Evolutionary conservation across 1,139 yeast genomes (phyloP), one percentile per base, ranked within the genome.

Genomic region (Yamadazyma aaseri): DNA sequence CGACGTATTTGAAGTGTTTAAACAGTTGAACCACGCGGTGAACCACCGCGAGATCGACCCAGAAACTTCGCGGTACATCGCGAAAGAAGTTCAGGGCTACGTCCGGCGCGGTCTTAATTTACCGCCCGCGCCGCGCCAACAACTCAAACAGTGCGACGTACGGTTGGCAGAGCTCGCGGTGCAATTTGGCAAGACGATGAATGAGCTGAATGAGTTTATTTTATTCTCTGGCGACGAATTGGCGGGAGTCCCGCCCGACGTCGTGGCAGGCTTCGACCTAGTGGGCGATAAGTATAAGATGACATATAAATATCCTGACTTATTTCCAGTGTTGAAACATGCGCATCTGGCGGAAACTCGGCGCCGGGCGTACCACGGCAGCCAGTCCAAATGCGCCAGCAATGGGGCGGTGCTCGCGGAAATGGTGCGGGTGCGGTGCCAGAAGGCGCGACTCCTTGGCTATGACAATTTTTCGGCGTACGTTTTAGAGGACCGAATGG

Each of bases 241-340:
- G 29, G 76, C 68, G 5, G 96, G 96, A 24, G 82, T 86, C 26
- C 90, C 95, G 4, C 70, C 71, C 28, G 77, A 77, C 41, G 75
- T 76, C 1, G 46, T 82, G 41, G 70, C 66, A 16, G 83, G 74
- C 50, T 83, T 80, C 50, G 81, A 76, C 36, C 57, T 60, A 40
- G 55, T 61, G 12, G 73, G 63, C 10, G 69, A 62, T 29, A 73
- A 72, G 50, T 71, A 61, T 51, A 81, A 81, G 53, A 81, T 86
- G 66, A 81, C 94, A 3, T 86, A 75, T 65, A 84, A 86, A 55
- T 83, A 84, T 50, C 92, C 95, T 4, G 95, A 86, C 51, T 61
- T 82, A 34, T 63, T 81, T 45, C 95, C 95, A 0, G 81, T 81
- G n/a, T 60, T 84, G 56, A 81, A 82, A 54, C 76, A 78, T 54